A percentile compares a stretch with the other conserved stretches of the same genome.
Evolutionary conservation across 306 rosid genomes (phyloP).

Genomic region (Myrica gale): DNA sequence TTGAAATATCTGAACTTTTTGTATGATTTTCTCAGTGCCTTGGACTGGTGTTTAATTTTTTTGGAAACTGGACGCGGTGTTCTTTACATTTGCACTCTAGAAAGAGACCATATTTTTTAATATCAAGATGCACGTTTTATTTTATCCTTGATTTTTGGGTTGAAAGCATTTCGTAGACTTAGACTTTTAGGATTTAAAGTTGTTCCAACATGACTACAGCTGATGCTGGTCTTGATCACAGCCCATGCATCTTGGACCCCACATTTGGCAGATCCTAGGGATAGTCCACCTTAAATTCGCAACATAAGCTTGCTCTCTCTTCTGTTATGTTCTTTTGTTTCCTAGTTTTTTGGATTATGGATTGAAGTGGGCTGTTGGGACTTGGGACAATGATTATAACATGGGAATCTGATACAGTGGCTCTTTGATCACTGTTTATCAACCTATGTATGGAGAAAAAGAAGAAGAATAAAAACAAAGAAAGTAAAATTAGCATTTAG

Average conservation of each 20-base stretch:
- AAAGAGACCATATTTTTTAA: background rate
- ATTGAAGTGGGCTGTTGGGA: background rate
- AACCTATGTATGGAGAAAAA: background rate
- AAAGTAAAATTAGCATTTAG: background rate
- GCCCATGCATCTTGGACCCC: background rate
- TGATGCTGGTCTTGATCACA: background rate
- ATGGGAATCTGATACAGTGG: no score
- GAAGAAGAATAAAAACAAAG: background rate
- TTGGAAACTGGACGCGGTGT: background rate
- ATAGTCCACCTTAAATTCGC: background rate
- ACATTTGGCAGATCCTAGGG: background rate
- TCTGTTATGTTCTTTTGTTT: background rate
- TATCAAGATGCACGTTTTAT: background rate
- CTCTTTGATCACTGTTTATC: no score
- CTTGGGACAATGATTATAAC: no score
- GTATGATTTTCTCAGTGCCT: constrained; percentile 12
- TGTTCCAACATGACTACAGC: constrained; percentile 8
- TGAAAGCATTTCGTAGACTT: background rate
- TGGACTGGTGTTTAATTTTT: background rate
- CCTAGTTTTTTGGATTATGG: background rate
- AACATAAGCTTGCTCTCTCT: background rate
- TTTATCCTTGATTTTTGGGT: background rate
- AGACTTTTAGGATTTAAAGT: constrained; percentile 11
- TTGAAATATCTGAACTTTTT: constrained; percentile 14
- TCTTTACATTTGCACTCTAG: background rate